phyloP scores from a whole-genome alignment of 441 rosid species.

The Eruca vesicaria region DNA sequence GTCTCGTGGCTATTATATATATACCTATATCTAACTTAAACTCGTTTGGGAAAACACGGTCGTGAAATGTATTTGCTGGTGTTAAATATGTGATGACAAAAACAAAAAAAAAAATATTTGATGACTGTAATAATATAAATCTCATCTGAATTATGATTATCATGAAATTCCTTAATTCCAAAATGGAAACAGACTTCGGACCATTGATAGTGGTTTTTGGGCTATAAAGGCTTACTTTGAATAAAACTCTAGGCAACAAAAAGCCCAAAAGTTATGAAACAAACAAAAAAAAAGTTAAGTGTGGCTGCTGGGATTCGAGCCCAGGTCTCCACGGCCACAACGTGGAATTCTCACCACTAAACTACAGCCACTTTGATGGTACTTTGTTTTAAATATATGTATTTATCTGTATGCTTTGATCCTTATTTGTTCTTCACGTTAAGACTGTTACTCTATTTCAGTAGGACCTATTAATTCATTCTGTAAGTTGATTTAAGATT shows the following conservation, averaged over 20 bases:
- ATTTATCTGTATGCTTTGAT: not conserved
- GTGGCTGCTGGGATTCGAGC: slow-evolving; percentile 81
- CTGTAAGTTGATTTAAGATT: not conserved
- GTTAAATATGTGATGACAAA: not conserved
- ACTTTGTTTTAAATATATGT: no score
- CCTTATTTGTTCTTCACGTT: not conserved
- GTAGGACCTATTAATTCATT: not conserved
- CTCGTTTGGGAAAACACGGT: not conserved
- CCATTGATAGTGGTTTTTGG: not conserved
- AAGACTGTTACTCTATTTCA: not conserved
- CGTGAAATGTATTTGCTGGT: not conserved
- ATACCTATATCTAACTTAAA: not conserved
- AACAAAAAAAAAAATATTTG: no score
- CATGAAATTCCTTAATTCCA: not conserved
- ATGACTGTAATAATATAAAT: not conserved
- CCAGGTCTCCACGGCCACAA: slow-evolving; percentile 75
- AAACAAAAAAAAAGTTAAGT: not conserved
- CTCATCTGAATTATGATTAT: not conserved
- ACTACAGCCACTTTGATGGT: slow-evolving; percentile 41
- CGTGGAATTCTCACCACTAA: slow-evolving; percentile 68
- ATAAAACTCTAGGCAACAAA: not conserved
- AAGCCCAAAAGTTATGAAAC: not conserved
- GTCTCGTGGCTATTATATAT: not conserved
- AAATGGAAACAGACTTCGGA: not conserved
- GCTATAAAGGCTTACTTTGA: not conserved